Conservation (phyloP, 306 rosid species). For the Pyrus pyrifolia region DNA sequence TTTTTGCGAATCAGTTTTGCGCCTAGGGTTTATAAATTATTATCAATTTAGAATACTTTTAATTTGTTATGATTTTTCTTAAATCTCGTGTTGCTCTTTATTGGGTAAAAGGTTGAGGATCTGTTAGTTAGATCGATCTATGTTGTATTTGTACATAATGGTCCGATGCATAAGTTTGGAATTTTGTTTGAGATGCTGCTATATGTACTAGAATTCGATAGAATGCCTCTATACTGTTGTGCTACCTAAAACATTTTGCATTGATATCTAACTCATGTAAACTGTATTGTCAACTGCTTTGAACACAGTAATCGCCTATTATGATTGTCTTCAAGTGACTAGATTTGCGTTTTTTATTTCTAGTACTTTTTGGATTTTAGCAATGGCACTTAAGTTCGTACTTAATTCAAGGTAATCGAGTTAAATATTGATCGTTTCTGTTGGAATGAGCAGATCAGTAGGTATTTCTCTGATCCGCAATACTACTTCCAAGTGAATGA, state of each 20-base stretch:
- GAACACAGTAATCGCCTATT: neutral
- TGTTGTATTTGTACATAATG: neutral
- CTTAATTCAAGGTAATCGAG: neutral
- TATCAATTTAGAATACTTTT: neutral
- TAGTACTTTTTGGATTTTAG: neutral
- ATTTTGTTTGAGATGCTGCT: neutral
- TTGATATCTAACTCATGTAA: neutral
- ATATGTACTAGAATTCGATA: too few species aligned
- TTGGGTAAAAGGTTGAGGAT: neutral
- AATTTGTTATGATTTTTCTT: neutral
- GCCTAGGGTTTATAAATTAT: neutral
- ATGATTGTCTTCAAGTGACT: neutral
- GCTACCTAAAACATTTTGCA: neutral
- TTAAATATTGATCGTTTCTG: neutral
- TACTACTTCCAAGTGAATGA: constrained; percentile 97
- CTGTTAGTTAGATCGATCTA: neutral
- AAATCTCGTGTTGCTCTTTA: neutral
- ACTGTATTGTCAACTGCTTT: neutral
- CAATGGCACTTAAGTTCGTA: neutral
- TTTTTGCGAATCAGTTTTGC: neutral
- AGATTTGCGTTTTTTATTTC: neutral
- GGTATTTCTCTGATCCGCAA: constrained; percentile 92
- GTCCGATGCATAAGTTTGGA: neutral
- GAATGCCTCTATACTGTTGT: neutral
- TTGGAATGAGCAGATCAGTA: constrained; percentile 61